Base-by-base conservation (phyloP, 345 rosid genomes). In the Arabis alpina region DNA sequence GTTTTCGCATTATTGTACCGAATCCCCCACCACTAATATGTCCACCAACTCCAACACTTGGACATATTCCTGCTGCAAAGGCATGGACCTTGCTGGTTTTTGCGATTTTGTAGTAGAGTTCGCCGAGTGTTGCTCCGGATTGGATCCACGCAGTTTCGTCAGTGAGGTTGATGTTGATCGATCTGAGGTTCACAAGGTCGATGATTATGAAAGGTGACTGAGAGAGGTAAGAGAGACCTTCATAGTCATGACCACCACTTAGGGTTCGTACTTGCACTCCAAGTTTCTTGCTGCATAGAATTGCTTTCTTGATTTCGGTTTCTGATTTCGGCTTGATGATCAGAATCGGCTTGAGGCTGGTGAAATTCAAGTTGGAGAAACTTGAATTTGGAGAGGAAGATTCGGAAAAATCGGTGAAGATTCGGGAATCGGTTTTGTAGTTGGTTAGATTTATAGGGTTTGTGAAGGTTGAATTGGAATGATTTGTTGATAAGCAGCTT, bases 231-330 rank as follows among this genome's bases (percentile, higher is more conserved):
- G 96, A 89, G 43, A 85, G 74, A 28, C 89, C 96, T 61, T 85
- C 96, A 41, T 79, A 86, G 73, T 88, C 95, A 53, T 86, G 92
- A 44, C 95, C 95, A 4, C 96, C 96, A 42, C 96, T 87, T 8
- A 87, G 53, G 54, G 81, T 82, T 65, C 82, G 80, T 32, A 89
- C 59, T 48, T 82, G 84, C 4, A 81, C 66, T 2, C 78, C 85
- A 49, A 54, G 71, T 55, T 42, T 53, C 66, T 19, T 76, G 74
- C 66, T 81, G 51, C 70, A 87, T 80, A 64, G 70, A 6, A 89
- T 70, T 16, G 89, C 10, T 4, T 67, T 83, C 34, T 64, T 82
- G 36, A 87, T 77, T 59, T 85, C 88, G 39, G 85, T 54, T 40
- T 64, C 81, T 1, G 70, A 77, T 2, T 34, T 54, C 0, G 92